phyloP scores from a whole-genome alignment of 495 filamentous ascomycete species.

The Penicillium coprophilum region DNA sequence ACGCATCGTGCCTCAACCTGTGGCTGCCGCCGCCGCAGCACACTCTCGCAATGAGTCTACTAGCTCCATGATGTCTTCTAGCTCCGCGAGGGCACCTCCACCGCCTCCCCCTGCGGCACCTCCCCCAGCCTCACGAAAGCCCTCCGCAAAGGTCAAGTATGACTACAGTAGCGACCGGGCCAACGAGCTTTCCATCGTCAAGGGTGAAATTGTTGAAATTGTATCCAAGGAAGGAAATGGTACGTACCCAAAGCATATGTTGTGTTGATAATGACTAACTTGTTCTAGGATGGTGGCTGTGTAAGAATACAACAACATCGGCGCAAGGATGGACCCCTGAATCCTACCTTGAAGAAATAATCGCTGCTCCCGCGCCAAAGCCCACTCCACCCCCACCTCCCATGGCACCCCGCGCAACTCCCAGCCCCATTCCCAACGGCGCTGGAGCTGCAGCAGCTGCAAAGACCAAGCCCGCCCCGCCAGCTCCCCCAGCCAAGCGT shows the following conservation, averaged over 20 bases:
- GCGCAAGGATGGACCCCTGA: constrained; percentile 90
- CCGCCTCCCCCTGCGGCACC: constrained; percentile 70
- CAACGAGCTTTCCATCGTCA: constrained; percentile 75
- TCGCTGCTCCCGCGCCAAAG: constrained; percentile 45
- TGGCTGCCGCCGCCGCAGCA: constrained; percentile 40
- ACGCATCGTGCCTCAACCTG: constrained; percentile 21
- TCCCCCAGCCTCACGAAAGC: constrained; percentile 61
- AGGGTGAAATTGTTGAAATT: constrained; percentile 79
- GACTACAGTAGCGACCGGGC: constrained; percentile 77
- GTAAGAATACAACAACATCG: constrained; percentile 60
- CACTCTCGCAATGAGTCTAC: constrained; percentile 56
- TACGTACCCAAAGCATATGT: constrained; percentile 44
- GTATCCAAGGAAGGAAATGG: constrained; percentile 88
- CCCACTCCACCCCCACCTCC: constrained; percentile 61
- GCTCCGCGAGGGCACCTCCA: constrained; percentile 59
- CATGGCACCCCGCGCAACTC: constrained; percentile 48
- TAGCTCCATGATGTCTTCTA: constrained; percentile 53
- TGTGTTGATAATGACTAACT: constrained; percentile 23
- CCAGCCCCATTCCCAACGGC: constrained; percentile 51
- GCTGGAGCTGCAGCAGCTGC: constrained; percentile 50
- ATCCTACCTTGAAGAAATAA: constrained; percentile 80
- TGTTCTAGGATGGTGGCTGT: constrained; percentile 87
- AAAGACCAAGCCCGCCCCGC: constrained; percentile 70
- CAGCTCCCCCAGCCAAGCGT: constrained; percentile 84
- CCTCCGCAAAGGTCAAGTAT: constrained; percentile 80